A percentile compares a stretch with the other conserved stretches of the same genome.
Evolutionary conservation across 1,139 yeast genomes (phyloP).

Genomic region (Geotrichum candidum): DNA sequence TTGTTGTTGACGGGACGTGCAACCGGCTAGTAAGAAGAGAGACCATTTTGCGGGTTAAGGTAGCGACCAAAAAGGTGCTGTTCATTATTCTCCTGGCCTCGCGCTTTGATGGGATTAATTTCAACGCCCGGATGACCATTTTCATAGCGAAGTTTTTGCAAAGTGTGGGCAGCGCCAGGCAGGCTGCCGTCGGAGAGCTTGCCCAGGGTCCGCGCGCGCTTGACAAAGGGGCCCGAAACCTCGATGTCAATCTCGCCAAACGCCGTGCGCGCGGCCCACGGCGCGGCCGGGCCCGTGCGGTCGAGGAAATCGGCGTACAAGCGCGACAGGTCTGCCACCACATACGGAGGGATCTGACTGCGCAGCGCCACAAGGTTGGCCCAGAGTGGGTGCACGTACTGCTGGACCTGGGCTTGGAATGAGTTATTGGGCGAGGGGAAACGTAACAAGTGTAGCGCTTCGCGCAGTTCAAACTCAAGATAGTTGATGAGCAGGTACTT

Average conservation of each 20-base stretch:
- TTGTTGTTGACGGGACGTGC: no score
- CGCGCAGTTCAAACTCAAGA: conserved; percentile 30
- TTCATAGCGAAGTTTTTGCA: conserved; percentile 24
- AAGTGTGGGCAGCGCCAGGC: conserved; percentile 19
- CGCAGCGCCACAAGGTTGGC: not conserved
- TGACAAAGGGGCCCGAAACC: conserved; percentile 33
- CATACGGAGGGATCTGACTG: conserved; percentile 8
- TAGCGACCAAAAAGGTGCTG: conserved; percentile 20
- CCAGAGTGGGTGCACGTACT: conserved; percentile 16
- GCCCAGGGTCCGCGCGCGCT: conserved; percentile 22
- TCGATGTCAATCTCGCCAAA: conserved; percentile 33
- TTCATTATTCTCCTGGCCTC: conserved; percentile 14
- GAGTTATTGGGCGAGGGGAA: not conserved
- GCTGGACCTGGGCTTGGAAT: conserved; percentile 12
- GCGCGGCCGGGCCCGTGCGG: conserved; percentile 10
- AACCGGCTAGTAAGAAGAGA: not conserved
- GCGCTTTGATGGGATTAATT: conserved; percentile 22
- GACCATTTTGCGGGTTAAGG: conserved; percentile 17
- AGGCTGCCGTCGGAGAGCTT: conserved; percentile 24
- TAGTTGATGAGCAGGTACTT: conserved; percentile 31
- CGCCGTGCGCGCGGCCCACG: conserved; percentile 12
- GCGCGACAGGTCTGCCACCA: conserved; percentile 9
- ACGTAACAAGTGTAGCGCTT: conserved; percentile 13
- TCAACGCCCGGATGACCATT: conserved; percentile 36
- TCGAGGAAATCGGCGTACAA: conserved; percentile 11